Evolutionary conservation across 2,329 filamentous ascomycete genomes (phyloP), one percentile per base, ranked within the genome.

Genomic region (Talaromyces piceae): DNA sequence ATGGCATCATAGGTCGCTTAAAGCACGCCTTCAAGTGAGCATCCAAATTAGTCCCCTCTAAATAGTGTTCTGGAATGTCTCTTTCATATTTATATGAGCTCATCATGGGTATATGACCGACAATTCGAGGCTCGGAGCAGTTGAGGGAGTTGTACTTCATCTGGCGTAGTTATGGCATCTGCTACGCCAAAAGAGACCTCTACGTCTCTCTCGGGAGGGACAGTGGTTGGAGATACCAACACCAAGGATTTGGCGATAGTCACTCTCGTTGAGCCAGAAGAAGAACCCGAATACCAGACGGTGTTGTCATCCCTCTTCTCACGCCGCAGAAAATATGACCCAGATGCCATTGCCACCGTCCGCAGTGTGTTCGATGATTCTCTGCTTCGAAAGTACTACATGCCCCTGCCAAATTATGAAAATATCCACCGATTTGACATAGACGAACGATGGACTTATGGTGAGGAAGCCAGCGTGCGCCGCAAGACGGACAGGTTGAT

Each of bases 301-400:
- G 9, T 52, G 6, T 22, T 52, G 12, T 48, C 45, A 3, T 18
- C 45, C n/a, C 39, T 52, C 20, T 44, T 48, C 16, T 37, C 22
- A 13, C 45, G 50, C 16, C 39, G 26, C 13, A 52, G 16, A 30
- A 45, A 30, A 5, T 20, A 26, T 28, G 55, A 59, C 16, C 56
- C 55, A 3, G 54, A 61, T 50, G 56, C 54, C 13, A 62, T 59
- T 31, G 58, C 58, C 7, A 52, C 50, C 6, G 45, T 41, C 13
- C 54, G 56, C 9, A 61, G 59, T 25, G 73, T 76, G 3, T 76
- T 70, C 49, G 73, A 77, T 31, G 67, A 75, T 39, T 65, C 70
- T 0, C 59, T 67, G 7, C 58, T 70, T 1, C 68, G 65, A 8
- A 63, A 64, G 26, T 61, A 58, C 41, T 67, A 64, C 51, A 54